Conservation (phyloP, 2,329 filamentous ascomycete genomes). For the Neopestalotiopsis sp. region DNA sequence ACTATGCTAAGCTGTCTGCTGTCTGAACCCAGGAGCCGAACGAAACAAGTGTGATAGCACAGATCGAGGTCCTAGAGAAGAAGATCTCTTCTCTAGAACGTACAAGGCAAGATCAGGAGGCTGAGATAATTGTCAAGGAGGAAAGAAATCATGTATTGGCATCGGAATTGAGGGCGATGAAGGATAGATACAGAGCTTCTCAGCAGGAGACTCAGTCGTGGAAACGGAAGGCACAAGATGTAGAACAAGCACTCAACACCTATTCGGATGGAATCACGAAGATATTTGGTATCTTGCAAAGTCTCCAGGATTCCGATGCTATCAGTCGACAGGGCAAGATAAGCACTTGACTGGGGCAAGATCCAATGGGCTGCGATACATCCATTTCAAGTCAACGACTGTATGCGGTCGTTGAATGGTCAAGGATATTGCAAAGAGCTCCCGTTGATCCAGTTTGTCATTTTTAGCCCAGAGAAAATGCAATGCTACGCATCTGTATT, state of each 20-base stretch:
- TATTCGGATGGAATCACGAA: not conserved
- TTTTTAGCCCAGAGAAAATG: not conserved
- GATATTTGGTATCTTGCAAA: not conserved
- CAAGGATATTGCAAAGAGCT: not conserved
- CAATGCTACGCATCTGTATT: not conserved
- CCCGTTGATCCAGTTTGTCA: not conserved
- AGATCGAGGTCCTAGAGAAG: not conserved
- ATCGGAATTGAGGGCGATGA: not conserved
- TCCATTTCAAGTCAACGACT: not conserved
- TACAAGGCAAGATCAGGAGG: not conserved
- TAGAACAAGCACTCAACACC: not conserved
- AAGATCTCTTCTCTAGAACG: not conserved
- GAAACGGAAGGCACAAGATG: not conserved
- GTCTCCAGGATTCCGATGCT: not conserved
- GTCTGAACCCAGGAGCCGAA: not conserved
- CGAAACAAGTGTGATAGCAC: not conserved
- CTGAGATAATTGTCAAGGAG: not conserved
- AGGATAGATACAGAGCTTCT: not conserved
- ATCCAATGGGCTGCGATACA: too few relatives aligned
- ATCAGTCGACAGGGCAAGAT: not conserved
- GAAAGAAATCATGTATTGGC: not conserved
- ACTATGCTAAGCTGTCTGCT: not conserved
- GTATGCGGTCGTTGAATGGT: not conserved
- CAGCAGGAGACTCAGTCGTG: constrained; percentile 5
- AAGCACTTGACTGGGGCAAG: not conserved